Conservation (phyloP, 176 grass and related monocot species). For the Guadua angustifolia region DNA sequence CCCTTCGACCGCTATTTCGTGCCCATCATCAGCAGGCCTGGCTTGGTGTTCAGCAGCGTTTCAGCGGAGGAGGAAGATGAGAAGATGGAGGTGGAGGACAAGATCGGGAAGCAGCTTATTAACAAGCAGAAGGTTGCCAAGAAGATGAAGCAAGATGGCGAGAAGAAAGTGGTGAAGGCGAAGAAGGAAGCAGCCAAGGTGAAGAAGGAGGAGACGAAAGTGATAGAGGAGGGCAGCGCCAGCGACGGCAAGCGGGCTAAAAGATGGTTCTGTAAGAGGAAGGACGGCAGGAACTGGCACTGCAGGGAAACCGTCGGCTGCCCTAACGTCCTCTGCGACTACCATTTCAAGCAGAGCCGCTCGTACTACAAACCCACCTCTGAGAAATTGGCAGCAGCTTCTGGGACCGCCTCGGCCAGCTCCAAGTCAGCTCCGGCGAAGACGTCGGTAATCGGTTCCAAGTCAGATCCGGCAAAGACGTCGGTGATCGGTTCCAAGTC, state of each 20-base stretch:
- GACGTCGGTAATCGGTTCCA: neutral
- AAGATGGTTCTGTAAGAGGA: conserved; percentile 29
- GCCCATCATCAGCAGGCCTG: neutral
- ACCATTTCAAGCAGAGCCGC: conserved; percentile 2
- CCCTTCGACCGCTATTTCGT: neutral
- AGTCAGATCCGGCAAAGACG: neutral
- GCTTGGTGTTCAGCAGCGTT: neutral
- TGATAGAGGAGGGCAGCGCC: neutral
- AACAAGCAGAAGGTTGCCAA: neutral
- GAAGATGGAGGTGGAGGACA: neutral
- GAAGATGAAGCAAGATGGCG: neutral
- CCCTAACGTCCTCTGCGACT: conserved; percentile 18
- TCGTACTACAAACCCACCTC: neutral
- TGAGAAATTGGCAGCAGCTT: neutral
- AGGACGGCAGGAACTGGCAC: conserved; percentile 28
- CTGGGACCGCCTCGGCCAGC: neutral
- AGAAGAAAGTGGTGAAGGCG: neutral
- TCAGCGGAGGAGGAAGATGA: neutral
- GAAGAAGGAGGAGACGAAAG: neutral
- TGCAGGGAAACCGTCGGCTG: neutral
- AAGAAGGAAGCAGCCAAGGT: too few relatives aligned
- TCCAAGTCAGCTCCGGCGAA: neutral
- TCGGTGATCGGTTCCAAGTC: neutral
- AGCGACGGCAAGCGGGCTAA: neutral
- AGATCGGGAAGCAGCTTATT: neutral